These are phyloP conservation scores for Acephala macrosclerotiorum DNA, from an alignment of 2,329 filamentous ascomycete species.

Conservation along the genomic window DNA sequence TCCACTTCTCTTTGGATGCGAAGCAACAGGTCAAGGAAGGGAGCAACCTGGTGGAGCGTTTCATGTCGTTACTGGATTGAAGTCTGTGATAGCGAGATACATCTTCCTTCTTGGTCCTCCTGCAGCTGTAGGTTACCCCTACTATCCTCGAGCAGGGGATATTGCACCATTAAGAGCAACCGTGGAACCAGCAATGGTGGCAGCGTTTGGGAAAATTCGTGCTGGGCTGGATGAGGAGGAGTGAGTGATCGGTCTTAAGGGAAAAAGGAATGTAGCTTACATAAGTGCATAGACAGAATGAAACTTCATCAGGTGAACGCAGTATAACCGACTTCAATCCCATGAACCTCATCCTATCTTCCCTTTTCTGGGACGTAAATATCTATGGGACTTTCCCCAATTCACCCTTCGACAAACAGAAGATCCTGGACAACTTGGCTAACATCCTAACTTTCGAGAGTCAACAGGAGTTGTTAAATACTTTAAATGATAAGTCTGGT, in stretches of 20 bases:
- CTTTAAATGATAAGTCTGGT: neutral
- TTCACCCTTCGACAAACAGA: no score
- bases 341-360: neutral
- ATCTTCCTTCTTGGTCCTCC: neutral
- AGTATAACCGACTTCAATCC: neutral
- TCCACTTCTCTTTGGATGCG: neutral
- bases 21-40: neutral
- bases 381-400: neutral
- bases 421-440: no score
- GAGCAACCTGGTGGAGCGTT: neutral
- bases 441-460: neutral
- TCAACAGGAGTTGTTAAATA: neutral
- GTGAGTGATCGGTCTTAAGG: neutral
- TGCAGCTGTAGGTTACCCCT: no score
- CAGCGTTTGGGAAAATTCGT: neutral
- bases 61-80: neutral
- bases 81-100: neutral
- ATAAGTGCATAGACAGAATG: constrained; percentile 1
- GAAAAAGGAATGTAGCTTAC: neutral
- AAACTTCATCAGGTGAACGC: neutral
- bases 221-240: neutral
- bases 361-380: neutral
- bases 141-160: no score
- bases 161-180: neutral
- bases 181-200: neutral